phyloP scores from a whole-genome alignment of 2,329 filamentous ascomycete genomes.

The Trichoderma koningiopsis region DNA sequence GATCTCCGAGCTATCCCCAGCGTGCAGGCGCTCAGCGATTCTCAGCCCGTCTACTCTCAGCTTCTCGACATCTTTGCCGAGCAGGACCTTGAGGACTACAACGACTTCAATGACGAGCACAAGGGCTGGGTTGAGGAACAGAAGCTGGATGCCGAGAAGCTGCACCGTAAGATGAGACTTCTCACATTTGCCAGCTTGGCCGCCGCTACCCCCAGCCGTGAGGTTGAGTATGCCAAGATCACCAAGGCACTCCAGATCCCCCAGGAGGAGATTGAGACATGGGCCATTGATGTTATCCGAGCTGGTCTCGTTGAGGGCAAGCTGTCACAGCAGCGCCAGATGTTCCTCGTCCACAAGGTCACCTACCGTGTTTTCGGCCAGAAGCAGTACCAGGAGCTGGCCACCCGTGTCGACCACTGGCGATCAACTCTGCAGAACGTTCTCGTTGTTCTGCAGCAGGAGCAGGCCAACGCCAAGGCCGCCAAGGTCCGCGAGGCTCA shows the following conservation, averaged over 20 bases:
- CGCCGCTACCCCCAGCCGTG: slow-evolving; percentile 78
- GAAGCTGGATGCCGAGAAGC: slow-evolving; percentile 68
- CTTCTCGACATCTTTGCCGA: slow-evolving; percentile 94
- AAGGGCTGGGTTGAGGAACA: slow-evolving; percentile 80
- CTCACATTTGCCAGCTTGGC: slow-evolving; percentile 90
- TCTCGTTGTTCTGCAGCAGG: slow-evolving; percentile 72
- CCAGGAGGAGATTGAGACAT: slow-evolving; percentile 86
- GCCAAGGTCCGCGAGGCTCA: slow-evolving; percentile 77
- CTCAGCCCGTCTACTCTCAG: slow-evolving; percentile 83
- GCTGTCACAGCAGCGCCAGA: slow-evolving; percentile 86
- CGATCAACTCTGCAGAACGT: slow-evolving; percentile 78
- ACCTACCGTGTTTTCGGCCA: slow-evolving; percentile 97
- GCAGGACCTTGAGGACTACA: slow-evolving; percentile 92
- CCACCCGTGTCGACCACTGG: slow-evolving; percentile 89
- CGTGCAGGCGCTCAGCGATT: slow-evolving; percentile 83
- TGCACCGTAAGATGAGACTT: slow-evolving; percentile 94
- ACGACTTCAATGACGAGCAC: slow-evolving; percentile 92
- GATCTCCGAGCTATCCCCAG: slow-evolving; percentile 80
- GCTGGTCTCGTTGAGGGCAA: slow-evolving; percentile 95
- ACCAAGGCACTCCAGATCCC: slow-evolving; percentile 82
- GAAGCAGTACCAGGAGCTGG: slow-evolving; percentile 97
- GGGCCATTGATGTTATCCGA: slow-evolving; percentile 98
- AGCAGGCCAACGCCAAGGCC: slow-evolving; percentile 76
- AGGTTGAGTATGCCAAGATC: slow-evolving; percentile 86
- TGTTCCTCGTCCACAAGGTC: slow-evolving; percentile 93